Evolutionary conservation across 495 filamentous ascomycete species (phyloP).

Genomic region (Penicillium roqueforti): DNA sequence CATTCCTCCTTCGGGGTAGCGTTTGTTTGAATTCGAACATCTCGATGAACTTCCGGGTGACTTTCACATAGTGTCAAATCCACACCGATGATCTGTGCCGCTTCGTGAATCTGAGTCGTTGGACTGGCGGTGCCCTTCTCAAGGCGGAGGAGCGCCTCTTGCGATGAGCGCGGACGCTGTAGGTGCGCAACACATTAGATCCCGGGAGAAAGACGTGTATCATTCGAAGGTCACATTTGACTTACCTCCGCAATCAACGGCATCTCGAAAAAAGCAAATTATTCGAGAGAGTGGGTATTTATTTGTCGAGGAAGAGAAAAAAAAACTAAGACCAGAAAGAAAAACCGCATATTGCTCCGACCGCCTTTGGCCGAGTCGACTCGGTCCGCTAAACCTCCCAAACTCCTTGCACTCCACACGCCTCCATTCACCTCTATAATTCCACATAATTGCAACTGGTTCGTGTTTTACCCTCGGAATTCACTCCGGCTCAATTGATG

Average conservation of each 20-base stretch:
- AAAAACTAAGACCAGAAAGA: conserved; percentile 17
- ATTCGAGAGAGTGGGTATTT: conserved; percentile 10
- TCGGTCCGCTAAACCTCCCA: conserved; percentile 29
- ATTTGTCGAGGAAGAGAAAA: conserved; percentile 23
- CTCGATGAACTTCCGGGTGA: conserved; percentile 31
- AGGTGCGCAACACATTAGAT: conserved; percentile 15
- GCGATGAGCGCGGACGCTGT: conserved; percentile 42
- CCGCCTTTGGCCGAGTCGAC: conserved; percentile 38
- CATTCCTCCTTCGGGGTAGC: conserved; percentile 57
- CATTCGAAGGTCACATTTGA: conserved; percentile 1
- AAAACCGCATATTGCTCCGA: conserved; percentile 37
- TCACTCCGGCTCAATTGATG: not conserved
- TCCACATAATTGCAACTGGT: conserved; percentile 13
- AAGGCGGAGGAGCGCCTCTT: conserved; percentile 49
- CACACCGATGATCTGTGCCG: conserved; percentile 47
- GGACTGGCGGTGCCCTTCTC: conserved; percentile 47
- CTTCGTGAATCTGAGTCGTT: conserved; percentile 39
- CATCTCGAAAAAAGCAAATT: conserved; percentile 32
- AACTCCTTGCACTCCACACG: conserved; percentile 30
- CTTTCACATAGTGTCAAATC: conserved; percentile 37
- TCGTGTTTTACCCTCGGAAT: not conserved
- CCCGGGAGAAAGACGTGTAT: not conserved
- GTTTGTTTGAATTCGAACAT: conserved; percentile 22
- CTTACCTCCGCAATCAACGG: conserved; percentile 42
- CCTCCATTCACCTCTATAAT: conserved; percentile 21